Percentiles rank a stretch among this genome's conserved stretches.
These are phyloP conservation scores for Teratosphaeria pseudoeucalypti DNA, from an alignment of 2,329 filamentous ascomycete species.

Conservation along the genomic window DNA sequence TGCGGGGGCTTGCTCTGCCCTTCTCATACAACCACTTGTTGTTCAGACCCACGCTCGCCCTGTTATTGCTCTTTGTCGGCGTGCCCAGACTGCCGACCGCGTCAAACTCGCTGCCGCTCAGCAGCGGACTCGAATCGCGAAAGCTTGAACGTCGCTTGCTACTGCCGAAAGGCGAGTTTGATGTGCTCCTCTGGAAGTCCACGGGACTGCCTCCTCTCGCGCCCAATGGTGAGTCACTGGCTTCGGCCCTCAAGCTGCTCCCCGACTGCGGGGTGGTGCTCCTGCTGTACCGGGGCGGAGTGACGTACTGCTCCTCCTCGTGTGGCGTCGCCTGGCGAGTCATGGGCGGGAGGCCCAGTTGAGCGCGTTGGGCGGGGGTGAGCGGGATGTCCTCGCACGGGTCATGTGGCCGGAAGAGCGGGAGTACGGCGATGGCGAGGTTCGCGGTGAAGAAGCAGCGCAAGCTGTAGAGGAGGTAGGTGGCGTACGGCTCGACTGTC, in stretches of 20 bases:
- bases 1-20: conserved; percentile 47
- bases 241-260: conserved; percentile 29
- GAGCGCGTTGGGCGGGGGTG: conserved; percentile 74
- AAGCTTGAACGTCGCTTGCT: conserved; percentile 51
- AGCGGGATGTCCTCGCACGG: conserved; percentile 80
- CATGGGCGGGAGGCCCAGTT: conserved; percentile 69
- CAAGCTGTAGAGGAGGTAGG: conserved; percentile 35
- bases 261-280: conserved; percentile 57
- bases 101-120: conserved; percentile 12
- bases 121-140: conserved; percentile 43
- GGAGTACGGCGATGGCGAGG: conserved; percentile 58
- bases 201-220: conserved; percentile 5
- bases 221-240: conserved; percentile 33
- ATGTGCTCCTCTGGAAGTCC: background rate
- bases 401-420: conserved; percentile 62
- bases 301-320: conserved; percentile 63
- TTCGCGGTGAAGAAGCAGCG: conserved; percentile 51
- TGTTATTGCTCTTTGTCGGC: conserved; percentile 25
- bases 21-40: conserved; percentile 94
- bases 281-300: conserved; percentile 75
- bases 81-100: conserved; percentile 10
- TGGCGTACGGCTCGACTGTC: conserved; percentile 14
- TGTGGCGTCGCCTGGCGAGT: conserved; percentile 52
- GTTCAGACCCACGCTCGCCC: conserved; percentile 65
- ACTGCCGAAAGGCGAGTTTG: conserved; percentile 10